These are phyloP conservation scores for Auricularia cornea DNA, from an alignment of 768 basidiomycete species.

Conservation along the genomic window DNA sequence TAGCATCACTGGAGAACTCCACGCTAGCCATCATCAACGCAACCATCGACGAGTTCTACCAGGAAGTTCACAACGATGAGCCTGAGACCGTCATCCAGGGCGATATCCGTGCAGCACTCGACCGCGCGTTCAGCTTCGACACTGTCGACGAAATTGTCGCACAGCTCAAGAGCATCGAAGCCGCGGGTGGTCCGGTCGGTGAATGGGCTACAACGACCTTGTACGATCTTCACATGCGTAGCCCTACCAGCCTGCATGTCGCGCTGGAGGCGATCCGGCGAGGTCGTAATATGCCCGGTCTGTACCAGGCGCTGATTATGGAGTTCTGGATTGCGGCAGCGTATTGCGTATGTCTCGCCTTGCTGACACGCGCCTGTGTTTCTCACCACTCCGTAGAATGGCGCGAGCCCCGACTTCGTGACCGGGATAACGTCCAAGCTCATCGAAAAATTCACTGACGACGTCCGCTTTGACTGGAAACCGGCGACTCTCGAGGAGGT, in stretches of 20 bases:
- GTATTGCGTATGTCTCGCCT: slow-evolving; percentile 61
- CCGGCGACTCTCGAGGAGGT: slow-evolving; percentile 59
- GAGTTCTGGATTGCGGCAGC: slow-evolving; percentile 85
- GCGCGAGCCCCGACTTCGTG: slow-evolving; percentile 74
- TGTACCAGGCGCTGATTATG: slow-evolving; percentile 67
- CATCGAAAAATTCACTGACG: slow-evolving; percentile 35
- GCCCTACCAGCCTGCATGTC: slow-evolving; percentile 89
- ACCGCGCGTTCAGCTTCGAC: slow-evolving; percentile 64
- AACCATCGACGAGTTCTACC: slow-evolving; percentile 54
- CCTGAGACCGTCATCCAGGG: slow-evolving; percentile 46
- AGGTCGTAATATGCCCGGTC: slow-evolving; percentile 47
- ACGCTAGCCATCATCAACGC: slow-evolving; percentile 42
- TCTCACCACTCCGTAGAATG: slow-evolving; percentile 39
- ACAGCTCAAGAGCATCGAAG: slow-evolving; percentile 37
- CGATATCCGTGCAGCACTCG: slow-evolving; percentile 64
- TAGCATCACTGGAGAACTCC: slow-evolving; percentile 38
- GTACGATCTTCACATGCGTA: slow-evolving; percentile 52
- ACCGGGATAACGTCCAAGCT: slow-evolving; percentile 71
- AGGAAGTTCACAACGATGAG: slow-evolving; percentile 53
- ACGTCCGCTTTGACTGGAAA: slow-evolving; percentile 58
- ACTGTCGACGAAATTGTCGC: slow-evolving; percentile 64
- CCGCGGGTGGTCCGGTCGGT: slow-evolving; percentile 39
- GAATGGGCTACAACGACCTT: slow-evolving; percentile 73
- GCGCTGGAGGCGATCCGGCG: slow-evolving; percentile 70
- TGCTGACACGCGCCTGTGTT: slow-evolving; percentile 6